Base-by-base conservation (phyloP, 1,284 basidiomycete genomes). In the Schizophyllum commune region DNA sequence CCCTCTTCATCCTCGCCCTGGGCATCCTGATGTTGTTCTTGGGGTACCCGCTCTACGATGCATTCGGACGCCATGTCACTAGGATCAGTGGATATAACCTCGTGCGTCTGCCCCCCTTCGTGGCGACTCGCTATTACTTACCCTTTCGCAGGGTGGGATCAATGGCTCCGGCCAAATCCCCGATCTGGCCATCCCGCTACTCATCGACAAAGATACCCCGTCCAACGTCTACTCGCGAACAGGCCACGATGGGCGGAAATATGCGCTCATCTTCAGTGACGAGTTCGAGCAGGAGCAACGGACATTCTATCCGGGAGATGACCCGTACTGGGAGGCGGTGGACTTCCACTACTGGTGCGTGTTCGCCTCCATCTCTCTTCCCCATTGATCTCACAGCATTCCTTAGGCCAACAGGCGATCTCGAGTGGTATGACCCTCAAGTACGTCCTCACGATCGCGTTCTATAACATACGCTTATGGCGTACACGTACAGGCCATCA, bases 391-490 rank as follows among this genome's bases (percentile, higher is more conserved):
- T 39, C 34, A 13, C 34, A 39, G 34, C 34, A 13, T 39, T 13
- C 34, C 7, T 13, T 39, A 39, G 34, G 34, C 82, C 89, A 1
- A 94, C 93, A 2, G 89, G 82, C 64, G 91, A 95, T 71, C 68
- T 91, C 62, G 92, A 94, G 72, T 94, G 91, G 92, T 92, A 92
- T 73, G 83, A 87, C 68, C 92, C 92, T 17, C 73, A 77, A 69
- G 84, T 86, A 69, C 61, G 81, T 67, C 52, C 32, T 61, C 55
- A 39, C 52, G 56, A 57, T 66, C 59, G 20, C 39, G 15, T 2
- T 52, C 57, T 54, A 47, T 7, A 19, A 22, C 27, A 15, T 20
- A 54, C 60, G 34, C 39, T 57, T 20, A 55, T 13, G 19, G 61
- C 59, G 34, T 58, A 39, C 13, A 11, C 63, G 52, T n/a, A 51